phyloP scores from a whole-genome alignment of 1,284 basidiomycete species.

The Cryptococcus depauperatus region DNA sequence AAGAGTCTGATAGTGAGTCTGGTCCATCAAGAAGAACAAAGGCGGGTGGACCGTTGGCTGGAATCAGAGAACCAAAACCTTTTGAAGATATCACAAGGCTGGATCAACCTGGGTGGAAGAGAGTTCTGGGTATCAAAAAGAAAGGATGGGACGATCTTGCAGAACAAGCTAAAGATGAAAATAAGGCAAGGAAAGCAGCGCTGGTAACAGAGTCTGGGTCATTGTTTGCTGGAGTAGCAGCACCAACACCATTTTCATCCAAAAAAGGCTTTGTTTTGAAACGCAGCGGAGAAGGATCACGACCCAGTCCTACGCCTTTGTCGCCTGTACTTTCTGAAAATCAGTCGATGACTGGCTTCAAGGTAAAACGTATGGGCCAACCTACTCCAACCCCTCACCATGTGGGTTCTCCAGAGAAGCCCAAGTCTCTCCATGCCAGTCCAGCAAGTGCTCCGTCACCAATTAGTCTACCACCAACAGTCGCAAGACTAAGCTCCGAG shows the following conservation, averaged over 20 bases:
- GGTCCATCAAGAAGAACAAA: conserved; percentile 23
- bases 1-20: conserved; percentile 34
- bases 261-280: conserved; percentile 23
- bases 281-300: conserved; percentile 1
- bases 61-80: conserved; percentile 14
- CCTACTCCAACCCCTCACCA: conserved; percentile 6
- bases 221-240: conserved; percentile 34
- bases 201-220: conserved; percentile 34
- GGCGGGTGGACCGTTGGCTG: not conserved
- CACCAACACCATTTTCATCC: conserved; percentile 3
- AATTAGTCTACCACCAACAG: not conserved
- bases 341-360: conserved; percentile 13
- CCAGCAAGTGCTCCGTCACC: conserved; percentile 6
- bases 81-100: conserved; percentile 10
- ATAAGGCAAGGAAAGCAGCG: conserved; percentile 37
- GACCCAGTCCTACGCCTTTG: conserved; percentile 6
- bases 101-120: conserved; percentile 4
- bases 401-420: not conserved
- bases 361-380: conserved; percentile 17
- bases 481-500: not conserved
- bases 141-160: conserved; percentile 16
- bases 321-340: conserved; percentile 3
- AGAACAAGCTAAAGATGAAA: conserved; percentile 30
- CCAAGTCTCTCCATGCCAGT: conserved; percentile 11
- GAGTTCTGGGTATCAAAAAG: conserved; percentile 18